Conservation (phyloP, 148 eudicot species). For the Chenopodium album region DNA sequence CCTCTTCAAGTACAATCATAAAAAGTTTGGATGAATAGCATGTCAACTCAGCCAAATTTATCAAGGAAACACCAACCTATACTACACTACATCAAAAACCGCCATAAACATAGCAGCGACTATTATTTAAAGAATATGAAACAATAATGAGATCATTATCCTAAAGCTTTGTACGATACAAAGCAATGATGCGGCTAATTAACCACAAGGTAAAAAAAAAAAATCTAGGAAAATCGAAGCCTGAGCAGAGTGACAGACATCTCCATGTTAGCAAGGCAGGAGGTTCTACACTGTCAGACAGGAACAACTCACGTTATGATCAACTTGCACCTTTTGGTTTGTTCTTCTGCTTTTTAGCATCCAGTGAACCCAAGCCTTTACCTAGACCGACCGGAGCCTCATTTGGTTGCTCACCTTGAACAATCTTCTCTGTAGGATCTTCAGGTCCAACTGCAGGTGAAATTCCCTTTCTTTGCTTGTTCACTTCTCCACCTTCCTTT, state of each 20-base stretch:
- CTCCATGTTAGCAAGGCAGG: not conserved
- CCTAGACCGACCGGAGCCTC: constrained; percentile 69
- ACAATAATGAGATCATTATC: not conserved
- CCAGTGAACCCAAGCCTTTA: constrained; percentile 58
- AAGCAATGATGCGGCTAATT: not conserved
- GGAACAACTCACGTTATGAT: not conserved
- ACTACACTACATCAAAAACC: not conserved
- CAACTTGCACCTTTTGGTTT: constrained; percentile 42
- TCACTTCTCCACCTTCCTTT: constrained; percentile 19
- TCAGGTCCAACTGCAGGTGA: constrained; percentile 22
- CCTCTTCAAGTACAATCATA: too few relatives aligned
- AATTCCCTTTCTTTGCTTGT: constrained; percentile 29
- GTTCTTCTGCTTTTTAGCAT: constrained; percentile 55
- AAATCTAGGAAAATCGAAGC: not conserved
- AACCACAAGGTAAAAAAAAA: not conserved
- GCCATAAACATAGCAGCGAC: not conserved
- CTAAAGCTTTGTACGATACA: not conserved
- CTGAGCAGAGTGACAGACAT: not conserved
- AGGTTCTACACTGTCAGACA: not conserved
- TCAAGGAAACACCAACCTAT: not conserved
- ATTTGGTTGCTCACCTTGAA: constrained; percentile 28
- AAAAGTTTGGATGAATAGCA: too few relatives aligned
- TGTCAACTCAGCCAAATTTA: not conserved
- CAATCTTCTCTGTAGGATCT: constrained; percentile 12
- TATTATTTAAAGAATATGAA: not conserved